phyloP scores from a whole-genome alignment of 1,284 basidiomycete genomes.

The Fomes fomentarius region DNA sequence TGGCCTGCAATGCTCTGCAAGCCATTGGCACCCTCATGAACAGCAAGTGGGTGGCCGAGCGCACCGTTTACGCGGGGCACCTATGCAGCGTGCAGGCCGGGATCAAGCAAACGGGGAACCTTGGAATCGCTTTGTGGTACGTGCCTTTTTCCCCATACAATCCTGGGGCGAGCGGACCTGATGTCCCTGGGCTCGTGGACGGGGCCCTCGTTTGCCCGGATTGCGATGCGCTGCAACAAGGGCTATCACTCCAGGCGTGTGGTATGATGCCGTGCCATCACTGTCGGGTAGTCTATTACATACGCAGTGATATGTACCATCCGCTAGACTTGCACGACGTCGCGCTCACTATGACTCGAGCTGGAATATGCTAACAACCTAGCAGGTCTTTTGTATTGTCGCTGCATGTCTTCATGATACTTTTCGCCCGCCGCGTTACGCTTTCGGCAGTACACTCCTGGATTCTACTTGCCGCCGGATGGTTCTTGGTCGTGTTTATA shows the following conservation, averaged over 20 bases:
- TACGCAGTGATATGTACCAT: neutral
- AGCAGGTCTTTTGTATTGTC: slow-evolving; percentile 45
- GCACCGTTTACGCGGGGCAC: slow-evolving; percentile 36
- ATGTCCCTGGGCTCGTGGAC: no score
- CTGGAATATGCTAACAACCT: neutral
- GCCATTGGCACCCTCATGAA: slow-evolving; percentile 44
- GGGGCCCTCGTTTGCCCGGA: neutral
- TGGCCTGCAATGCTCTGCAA: slow-evolving; percentile 46
- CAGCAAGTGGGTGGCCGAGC: slow-evolving; percentile 41
- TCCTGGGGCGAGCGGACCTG: no score
- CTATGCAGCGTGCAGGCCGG: slow-evolving; percentile 47
- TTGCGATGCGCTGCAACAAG: neutral
- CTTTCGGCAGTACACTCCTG: slow-evolving; percentile 11
- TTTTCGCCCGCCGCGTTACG: slow-evolving; percentile 41
- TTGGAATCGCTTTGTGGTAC: slow-evolving; percentile 45
- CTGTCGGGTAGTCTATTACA: no score
- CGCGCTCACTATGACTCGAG: neutral
- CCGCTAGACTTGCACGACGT: neutral
- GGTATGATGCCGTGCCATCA: no score
- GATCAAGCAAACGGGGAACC: slow-evolving; percentile 47
- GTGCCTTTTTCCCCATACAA: no score
- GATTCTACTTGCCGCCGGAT: slow-evolving; percentile 37
- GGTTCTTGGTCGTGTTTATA: slow-evolving; percentile 37
- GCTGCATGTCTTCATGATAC: slow-evolving; percentile 44
- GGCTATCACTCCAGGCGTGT: neutral